Evolutionary conservation across 1,284 basidiomycete genomes (phyloP).

Genomic region (Pterula multifida): DNA sequence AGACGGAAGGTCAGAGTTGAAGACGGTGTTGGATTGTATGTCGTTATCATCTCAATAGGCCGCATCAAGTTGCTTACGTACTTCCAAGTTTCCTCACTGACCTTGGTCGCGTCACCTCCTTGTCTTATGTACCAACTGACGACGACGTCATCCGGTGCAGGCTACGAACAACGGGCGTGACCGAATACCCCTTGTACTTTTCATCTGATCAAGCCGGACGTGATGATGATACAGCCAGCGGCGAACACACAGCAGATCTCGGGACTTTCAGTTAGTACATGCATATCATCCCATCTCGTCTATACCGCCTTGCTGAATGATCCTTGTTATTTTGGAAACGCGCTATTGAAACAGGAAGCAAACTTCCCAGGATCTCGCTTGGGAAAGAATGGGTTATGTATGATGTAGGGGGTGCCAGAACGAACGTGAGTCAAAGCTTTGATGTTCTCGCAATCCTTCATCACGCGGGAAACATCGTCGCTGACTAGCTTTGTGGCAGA

Average conservation of each 20-base stretch:
- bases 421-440: conserved; percentile 21
- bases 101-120: not conserved
- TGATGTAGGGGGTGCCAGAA: conserved; percentile 43
- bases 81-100: not conserved
- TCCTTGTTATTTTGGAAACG: conserved; percentile 4
- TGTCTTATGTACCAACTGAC: not conserved
- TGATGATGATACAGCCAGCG: not conserved
- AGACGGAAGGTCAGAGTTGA: conserved; percentile 32
- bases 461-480: too few relatives aligned
- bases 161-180: not conserved
- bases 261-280: not conserved
- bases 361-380: conserved; percentile 14
- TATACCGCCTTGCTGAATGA: not conserved
- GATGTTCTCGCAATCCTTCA: not conserved
- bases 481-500: conserved; percentile 15
- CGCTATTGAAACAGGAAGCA: conserved; percentile 15
- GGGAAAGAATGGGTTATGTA: conserved; percentile 34
- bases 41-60: conserved; percentile 11
- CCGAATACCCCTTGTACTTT: not conserved
- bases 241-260: not conserved
- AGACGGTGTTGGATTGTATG: conserved; percentile 49
- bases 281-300: not conserved
- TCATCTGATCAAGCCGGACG: not conserved
- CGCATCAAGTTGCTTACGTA: not conserved
- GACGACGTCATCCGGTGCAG: not conserved